Percentiles rank a stretch among this genome's conserved stretches.
phyloP scores from a whole-genome alignment of 2,329 filamentous ascomycete genomes.

The Colletotrichum aenigma region DNA sequence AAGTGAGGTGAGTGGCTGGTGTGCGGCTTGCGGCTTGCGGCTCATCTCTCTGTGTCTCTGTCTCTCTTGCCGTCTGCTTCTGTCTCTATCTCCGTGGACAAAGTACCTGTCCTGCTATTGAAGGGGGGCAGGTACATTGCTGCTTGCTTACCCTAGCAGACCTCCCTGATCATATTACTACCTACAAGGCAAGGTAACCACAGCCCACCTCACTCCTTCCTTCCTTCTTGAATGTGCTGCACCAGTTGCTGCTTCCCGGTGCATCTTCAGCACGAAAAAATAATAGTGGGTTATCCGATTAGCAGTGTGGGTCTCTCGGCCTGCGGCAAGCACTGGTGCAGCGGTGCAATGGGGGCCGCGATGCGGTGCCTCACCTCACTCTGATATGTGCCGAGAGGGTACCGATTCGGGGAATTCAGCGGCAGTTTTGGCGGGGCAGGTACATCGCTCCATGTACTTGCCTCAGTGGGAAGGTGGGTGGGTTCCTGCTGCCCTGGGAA shows the following conservation, averaged over 20 bases:
- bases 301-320: background rate
- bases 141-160: background rate
- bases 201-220: background rate
- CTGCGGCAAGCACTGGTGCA: background rate
- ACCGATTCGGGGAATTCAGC: background rate
- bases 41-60: too few relatives aligned
- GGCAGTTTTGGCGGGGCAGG: background rate
- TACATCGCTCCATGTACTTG: background rate
- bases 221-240: background rate
- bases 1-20: background rate
- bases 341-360: background rate
- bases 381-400: background rate
- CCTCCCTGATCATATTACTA: background rate
- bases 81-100: background rate
- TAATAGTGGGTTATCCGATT: background rate
- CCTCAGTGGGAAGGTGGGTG: background rate
- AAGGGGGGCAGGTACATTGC: background rate
- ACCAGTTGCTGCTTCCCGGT: background rate
- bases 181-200: background rate
- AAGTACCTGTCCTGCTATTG: background rate
- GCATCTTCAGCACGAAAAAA: background rate
- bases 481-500: background rate
- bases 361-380: background rate
- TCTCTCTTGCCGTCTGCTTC: too few relatives aligned
- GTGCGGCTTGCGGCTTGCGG: background rate